These are phyloP conservation scores for Microbotryomycetes sp. DNA, from an alignment of 1,284 basidiomycete species.

Conservation along the genomic window DNA sequence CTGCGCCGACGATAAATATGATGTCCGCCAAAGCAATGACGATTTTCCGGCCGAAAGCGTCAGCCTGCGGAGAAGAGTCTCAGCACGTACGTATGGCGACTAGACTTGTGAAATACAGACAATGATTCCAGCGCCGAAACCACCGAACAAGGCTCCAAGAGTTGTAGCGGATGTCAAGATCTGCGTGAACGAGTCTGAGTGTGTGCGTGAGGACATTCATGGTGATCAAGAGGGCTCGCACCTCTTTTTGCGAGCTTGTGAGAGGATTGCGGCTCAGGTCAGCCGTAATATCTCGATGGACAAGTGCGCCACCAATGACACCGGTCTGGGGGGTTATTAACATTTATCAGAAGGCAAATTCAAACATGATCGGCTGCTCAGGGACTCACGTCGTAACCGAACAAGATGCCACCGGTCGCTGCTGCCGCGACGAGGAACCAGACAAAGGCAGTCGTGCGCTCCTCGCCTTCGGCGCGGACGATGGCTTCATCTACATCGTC, in stretches of 20 bases:
- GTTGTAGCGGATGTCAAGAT: slow-evolving; percentile 62
- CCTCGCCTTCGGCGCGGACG: slow-evolving; percentile 57
- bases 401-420: slow-evolving; percentile 26
- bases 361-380: slow-evolving; percentile 39
- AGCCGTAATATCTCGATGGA: slow-evolving; percentile 22
- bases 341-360: background rate
- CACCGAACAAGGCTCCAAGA: slow-evolving; percentile 66
- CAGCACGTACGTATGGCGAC: background rate
- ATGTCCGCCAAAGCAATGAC: slow-evolving; percentile 64
- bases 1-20: slow-evolving; percentile 67
- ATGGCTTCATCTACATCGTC: slow-evolving; percentile 48
- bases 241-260: slow-evolving; percentile 23
- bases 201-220: background rate
- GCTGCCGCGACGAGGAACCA: slow-evolving; percentile 53
- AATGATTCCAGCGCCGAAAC: slow-evolving; percentile 59
- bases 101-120: slow-evolving; percentile 52
- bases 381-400: slow-evolving; percentile 31
- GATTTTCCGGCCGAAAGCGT: slow-evolving; percentile 35
- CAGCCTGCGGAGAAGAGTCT: slow-evolving; percentile 1
- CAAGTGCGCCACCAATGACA: slow-evolving; percentile 30
- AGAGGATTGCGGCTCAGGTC: slow-evolving; percentile 19
- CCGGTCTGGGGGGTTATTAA: slow-evolving; percentile 20
- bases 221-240: background rate
- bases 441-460: slow-evolving; percentile 59
- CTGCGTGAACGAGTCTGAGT: background rate